Percentiles rank a stretch among this genome's conserved stretches.
Evolutionary conservation across 768 basidiomycete species (phyloP).

Genomic region (Hemileccinum rubropunctum): DNA sequence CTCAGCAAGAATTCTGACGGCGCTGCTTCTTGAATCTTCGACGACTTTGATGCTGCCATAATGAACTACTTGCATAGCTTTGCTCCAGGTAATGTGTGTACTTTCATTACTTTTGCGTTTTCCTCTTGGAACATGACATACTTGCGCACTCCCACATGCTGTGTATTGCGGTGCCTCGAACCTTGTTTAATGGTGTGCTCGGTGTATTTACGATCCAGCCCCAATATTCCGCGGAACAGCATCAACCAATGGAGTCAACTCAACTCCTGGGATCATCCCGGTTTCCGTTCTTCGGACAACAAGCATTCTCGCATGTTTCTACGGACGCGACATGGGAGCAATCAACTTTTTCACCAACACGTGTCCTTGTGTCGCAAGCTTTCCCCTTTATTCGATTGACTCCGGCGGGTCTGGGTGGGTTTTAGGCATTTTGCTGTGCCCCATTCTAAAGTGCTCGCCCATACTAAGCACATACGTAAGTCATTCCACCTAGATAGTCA

Average conservation of each 20-base stretch:
- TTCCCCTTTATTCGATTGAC: conserved; percentile 3
- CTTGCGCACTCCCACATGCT: conserved; percentile 14
- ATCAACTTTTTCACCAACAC: conserved; percentile 2
- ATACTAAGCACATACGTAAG: conserved; percentile 6
- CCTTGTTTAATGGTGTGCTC: conserved; percentile 9
- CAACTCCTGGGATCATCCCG: conserved; percentile 2
- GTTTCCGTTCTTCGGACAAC: conserved; percentile 1
- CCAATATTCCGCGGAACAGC: conserved; percentile 18
- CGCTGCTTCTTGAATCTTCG: neutral
- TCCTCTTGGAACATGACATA: conserved; percentile 3
- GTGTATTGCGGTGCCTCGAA: conserved; percentile 10
- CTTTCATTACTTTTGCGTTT: conserved; percentile 14
- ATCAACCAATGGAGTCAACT: conserved; percentile 4
- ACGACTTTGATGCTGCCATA: conserved; percentile 12
- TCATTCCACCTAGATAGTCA: conserved; percentile 1
- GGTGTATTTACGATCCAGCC: neutral
- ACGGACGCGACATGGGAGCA: neutral
- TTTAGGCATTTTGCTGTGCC: conserved; percentile 6
- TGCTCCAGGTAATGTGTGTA: conserved; percentile 1
- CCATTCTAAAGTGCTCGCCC: neutral
- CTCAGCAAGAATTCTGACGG: too few relatives aligned
- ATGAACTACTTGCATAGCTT: conserved; percentile 9
- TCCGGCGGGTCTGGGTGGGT: neutral
- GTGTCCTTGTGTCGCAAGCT: conserved; percentile 3
- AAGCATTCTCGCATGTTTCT: neutral